Evolutionary conservation across 495 filamentous ascomycete genomes (phyloP).

Genomic region (Penicillium tannophilum): DNA sequence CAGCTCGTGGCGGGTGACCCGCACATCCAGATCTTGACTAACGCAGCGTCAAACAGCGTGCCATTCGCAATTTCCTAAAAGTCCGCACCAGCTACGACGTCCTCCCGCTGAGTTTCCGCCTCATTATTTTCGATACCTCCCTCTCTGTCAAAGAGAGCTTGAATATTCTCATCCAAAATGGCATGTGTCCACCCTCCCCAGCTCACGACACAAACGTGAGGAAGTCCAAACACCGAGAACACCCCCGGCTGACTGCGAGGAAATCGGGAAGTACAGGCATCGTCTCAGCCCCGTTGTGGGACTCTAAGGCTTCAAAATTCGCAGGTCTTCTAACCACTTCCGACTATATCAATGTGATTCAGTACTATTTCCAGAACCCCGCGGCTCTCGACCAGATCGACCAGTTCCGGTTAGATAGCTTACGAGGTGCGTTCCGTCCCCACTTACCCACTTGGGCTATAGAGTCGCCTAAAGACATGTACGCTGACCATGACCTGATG

Average conservation of each 20-base stretch:
- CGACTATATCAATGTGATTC: constrained; percentile 97
- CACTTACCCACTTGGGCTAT: not conserved
- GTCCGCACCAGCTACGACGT: constrained; percentile 98
- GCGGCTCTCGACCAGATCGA: constrained; percentile 86
- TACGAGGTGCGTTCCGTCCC: constrained; percentile 65
- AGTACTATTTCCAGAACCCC: constrained; percentile 99
- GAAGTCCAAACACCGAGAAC: constrained; percentile 10
- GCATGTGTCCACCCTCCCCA: constrained; percentile 47
- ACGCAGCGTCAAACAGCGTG: constrained; percentile 58
- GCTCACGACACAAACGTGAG: not conserved
- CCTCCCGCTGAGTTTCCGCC: constrained; percentile 92
- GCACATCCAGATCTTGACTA: constrained; percentile 36
- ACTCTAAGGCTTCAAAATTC: constrained; percentile 90
- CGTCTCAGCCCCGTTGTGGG: constrained; percentile 97
- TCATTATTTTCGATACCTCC: constrained; percentile 93
- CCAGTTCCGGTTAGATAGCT: constrained; percentile 89
- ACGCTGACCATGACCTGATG: constrained; percentile 11
- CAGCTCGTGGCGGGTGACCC: constrained; percentile 21
- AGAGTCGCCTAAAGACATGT: not conserved
- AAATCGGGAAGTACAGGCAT: constrained; percentile 66
- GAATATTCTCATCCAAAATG: constrained; percentile 96
- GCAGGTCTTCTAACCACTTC: constrained; percentile 93
- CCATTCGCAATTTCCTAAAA: constrained; percentile 94
- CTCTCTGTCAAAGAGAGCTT: constrained; percentile 96
- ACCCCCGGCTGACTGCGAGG: constrained; percentile 26